Percentiles rank a stretch among this genome's conserved stretches.
Conservation (phyloP, 352 stramenopile genomes). For the Pythium rhizo-oryzae region DNA sequence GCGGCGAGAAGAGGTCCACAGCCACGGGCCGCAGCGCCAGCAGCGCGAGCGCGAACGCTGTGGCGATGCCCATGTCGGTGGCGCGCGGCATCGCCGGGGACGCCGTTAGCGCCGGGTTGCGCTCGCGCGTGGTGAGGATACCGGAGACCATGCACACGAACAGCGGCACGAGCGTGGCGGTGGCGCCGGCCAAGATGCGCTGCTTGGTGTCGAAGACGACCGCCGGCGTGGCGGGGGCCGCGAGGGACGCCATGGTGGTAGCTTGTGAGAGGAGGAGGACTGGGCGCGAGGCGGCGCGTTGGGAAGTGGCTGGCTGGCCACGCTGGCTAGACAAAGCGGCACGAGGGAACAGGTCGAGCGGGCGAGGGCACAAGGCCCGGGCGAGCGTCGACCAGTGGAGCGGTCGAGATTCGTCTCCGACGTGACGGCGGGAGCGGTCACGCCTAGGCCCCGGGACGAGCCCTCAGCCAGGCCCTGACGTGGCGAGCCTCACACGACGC, state of each 20-base stretch:
- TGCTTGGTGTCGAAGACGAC: conserved; percentile 52
- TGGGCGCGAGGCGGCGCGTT: neutral
- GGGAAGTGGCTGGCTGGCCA: neutral
- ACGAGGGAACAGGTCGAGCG: too few relatives aligned
- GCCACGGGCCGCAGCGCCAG: conserved; percentile 28
- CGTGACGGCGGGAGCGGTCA: too few relatives aligned
- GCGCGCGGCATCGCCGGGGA: neutral
- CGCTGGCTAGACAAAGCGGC: too few relatives aligned
- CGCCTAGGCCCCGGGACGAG: too few relatives aligned
- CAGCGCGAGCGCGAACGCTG: neutral
- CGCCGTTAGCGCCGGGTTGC: neutral
- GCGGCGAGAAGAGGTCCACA: conserved; percentile 37
- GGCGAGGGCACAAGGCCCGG: too few relatives aligned
- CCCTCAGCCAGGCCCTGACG: too few relatives aligned
- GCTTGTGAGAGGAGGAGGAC: neutral
- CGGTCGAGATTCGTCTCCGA: too few relatives aligned
- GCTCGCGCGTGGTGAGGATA: conserved; percentile 39
- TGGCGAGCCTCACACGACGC: too few relatives aligned
- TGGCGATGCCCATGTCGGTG: neutral
- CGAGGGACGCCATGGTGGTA: neutral
- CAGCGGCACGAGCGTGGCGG: conserved; percentile 58
- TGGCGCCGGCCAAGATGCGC: conserved; percentile 52
- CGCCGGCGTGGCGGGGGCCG: neutral
- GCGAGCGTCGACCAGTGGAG: too few relatives aligned
- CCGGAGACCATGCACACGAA: conserved; percentile 51